These are phyloP conservation scores for Alternaria sp. DNA, from an alignment of 2,329 filamentous ascomycete genomes.

Conservation along the genomic window DNA sequence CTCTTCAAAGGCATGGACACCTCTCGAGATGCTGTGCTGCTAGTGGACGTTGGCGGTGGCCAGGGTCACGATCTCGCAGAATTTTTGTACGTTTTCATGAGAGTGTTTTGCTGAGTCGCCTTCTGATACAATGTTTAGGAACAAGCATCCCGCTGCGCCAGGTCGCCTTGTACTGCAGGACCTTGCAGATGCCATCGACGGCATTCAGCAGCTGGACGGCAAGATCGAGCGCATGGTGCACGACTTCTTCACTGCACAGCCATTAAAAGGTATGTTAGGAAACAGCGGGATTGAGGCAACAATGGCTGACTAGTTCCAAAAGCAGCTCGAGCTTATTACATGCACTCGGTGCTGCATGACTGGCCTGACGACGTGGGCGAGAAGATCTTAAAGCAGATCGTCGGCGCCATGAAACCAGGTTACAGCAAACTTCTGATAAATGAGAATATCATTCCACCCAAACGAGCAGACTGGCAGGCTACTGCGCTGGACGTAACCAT, in stretches of 20 bases:
- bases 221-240: constrained; percentile 1
- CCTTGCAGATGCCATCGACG: neutral
- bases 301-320: neutral
- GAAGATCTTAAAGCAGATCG: neutral
- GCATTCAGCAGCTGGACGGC: neutral
- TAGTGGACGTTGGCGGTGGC: neutral
- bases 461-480: neutral
- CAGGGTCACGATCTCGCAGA: constrained; percentile 2
- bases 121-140: neutral
- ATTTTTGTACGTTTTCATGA: neutral
- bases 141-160: neutral
- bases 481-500: constrained; percentile 2
- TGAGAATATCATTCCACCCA: neutral
- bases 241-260: neutral
- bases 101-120: neutral
- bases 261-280: neutral
- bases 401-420: neutral
- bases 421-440: neutral
- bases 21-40: neutral
- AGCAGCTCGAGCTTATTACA: neutral
- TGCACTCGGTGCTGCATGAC: constrained; percentile 5
- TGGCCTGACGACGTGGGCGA: neutral
- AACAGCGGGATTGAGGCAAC: neutral
- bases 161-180: neutral
- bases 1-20: neutral